Conservation (phyloP, 352 stramenopile species). For the Globisporangium orthogonon region DNA sequence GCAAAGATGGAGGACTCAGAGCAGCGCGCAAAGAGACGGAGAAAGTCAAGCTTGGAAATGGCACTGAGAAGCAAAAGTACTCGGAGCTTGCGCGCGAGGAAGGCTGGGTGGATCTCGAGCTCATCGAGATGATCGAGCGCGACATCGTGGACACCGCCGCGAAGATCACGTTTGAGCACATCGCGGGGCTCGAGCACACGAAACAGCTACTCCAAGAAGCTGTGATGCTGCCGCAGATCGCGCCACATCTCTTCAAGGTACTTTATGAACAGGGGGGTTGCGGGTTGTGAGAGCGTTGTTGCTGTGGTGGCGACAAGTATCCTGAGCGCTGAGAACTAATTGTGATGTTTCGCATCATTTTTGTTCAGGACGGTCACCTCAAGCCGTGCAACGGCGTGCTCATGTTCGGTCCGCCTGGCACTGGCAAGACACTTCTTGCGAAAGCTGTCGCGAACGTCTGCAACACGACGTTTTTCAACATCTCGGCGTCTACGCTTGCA, state of each 20-base stretch:
- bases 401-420: constrained; percentile 86
- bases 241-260: constrained; percentile 78
- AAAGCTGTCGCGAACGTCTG: constrained; percentile 93
- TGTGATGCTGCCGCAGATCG: constrained; percentile 82
- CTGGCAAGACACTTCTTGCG: constrained; percentile 86
- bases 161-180: constrained; percentile 69
- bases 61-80: constrained; percentile 55
- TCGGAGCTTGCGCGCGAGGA: constrained; percentile 70
- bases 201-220: constrained; percentile 82
- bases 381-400: constrained; percentile 81
- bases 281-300: neutral
- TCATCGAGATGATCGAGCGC: constrained; percentile 84
- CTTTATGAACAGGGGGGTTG: neutral
- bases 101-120: constrained; percentile 66
- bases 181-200: constrained; percentile 72
- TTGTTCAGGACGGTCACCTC: constrained; percentile 49
- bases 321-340: neutral
- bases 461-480: constrained; percentile 98
- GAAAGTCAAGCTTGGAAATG: constrained; percentile 18
- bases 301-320: no score
- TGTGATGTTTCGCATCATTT: neutral
- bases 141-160: constrained; percentile 76
- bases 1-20: constrained; percentile 34
- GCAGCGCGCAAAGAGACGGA: constrained; percentile 37
- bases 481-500: constrained; percentile 87